Base-by-base conservation (phyloP, 2,329 filamentous ascomycete genomes). In the Fusarium begoniae region DNA sequence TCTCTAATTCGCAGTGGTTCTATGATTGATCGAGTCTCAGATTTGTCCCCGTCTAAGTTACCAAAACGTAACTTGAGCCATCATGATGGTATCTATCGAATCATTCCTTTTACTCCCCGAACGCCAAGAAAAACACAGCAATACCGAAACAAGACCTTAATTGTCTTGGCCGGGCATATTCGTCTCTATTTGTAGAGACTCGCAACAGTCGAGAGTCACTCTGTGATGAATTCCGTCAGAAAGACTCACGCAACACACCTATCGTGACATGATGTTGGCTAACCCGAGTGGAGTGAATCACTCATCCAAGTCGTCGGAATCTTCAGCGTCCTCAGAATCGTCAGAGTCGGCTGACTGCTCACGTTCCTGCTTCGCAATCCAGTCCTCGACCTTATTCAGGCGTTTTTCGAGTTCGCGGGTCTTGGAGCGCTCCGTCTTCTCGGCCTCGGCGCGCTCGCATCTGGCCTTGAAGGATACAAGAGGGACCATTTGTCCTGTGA, bases 401-500 rank as follows among this genome's bases (percentile, higher is more conserved):
- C 63, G 67, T 20, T 28, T 24, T 22, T 38, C 40, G 13, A 72
- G 38, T 43, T 64, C 63, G 11, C 45, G 53, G 32, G 56, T 51
- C 20, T 58, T 57, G 4, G 53, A 48, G 13, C 59, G 53, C 44
- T 73, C 68, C 20, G 63, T 40, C 44, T 69, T 35, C 30, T 62
- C 66, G 35, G 57, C 61, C 66, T 82, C 81, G 1, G 76, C 80
- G 17, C 63, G 61, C 64, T 82, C 81, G n/a, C 80, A 79, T 64
- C 80, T 82, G 28, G 73, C 75, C 45, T 80, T 80, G 51, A 86
- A 80, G n/a, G 81, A 73, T 40, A 82, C 79, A 13, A 83, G 72
- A 3, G 83, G 81, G 1, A 86, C 76, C 79, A 85, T 81, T 12
- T 82, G 78, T 8, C 84, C 85, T 0, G 84, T 86, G 50, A 77